Evolutionary conservation across 2,329 filamentous ascomycete species (phyloP), one percentile per base, ranked within the genome.

Genomic region (Aspergillus versicolor): DNA sequence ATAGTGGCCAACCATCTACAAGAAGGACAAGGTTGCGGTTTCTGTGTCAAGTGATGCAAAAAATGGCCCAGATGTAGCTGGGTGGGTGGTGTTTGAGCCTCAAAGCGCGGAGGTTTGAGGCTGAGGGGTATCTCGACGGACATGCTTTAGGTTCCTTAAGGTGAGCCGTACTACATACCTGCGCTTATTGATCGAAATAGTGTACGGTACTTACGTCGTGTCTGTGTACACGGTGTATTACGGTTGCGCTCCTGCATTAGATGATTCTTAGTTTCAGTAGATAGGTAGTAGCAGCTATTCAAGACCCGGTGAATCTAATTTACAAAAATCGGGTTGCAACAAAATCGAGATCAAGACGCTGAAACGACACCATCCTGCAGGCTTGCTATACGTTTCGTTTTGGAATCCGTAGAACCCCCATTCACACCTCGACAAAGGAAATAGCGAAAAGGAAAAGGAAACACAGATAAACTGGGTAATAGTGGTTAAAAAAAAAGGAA

Each of bases 341-440:
- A 44, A 38, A 45, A 45, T 52, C 32, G 41, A 46, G 34, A 44
- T 49, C 42, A 57, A 48, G 55, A 57, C 44, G 49, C 49, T 48
- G 54, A 38, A 57, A 57, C 51, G 42, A 50, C 50, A 34, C 45
- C 44, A 45, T 45, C 45, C 42, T 46, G 40, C 38, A 53, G 50
- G 24, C 45, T 46, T 53, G 55, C 37, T 45, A 46, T 54, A 45
- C 19, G 55, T 42, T 57, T 57, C 52, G 50, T 57, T 57, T 50
- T 57, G 41, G 50, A 54, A 50, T 48, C 55, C 50, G 41, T 44
- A 38, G 37, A 47, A 56, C 43, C 57, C 53, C 57, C 3, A 53
- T 54, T 52, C 42, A 55, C 40, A 56, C 56, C 57, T 54, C 24
- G 50, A 67, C 63, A 67, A 67, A 61, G 63, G 68, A 68, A 70